Percentiles rank a stretch among this genome's conserved stretches.
Conservation (phyloP, 768 basidiomycete species). For the Crassisporium funariophilum region DNA sequence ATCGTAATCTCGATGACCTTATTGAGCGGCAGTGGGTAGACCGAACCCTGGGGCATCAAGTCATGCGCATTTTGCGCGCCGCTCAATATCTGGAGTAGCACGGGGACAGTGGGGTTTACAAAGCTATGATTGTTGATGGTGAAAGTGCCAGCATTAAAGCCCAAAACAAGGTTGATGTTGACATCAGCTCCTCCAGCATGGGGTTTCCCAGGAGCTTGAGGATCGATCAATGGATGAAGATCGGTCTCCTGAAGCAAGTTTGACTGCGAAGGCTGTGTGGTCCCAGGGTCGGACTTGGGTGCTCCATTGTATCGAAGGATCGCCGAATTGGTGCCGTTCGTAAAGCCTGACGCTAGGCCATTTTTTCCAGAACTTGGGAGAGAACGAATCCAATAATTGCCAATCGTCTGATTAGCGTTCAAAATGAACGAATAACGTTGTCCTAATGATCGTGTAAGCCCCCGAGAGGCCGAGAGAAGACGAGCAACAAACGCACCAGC, state of each 20-base stretch:
- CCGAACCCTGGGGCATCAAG: slow-evolving; percentile 33
- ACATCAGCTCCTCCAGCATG: slow-evolving; percentile 44
- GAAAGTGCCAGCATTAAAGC: slow-evolving; percentile 24
- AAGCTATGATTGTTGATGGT: slow-evolving; percentile 36
- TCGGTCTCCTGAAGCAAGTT: slow-evolving; percentile 38
- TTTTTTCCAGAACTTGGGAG: slow-evolving; percentile 26
- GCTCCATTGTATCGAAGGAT: slow-evolving; percentile 55
- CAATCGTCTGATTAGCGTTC: slow-evolving; percentile 44
- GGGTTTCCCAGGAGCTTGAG: slow-evolving; percentile 32
- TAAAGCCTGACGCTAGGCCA: slow-evolving; percentile 16
- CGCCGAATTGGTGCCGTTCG: slow-evolving; percentile 41
- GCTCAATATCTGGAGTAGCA: slow-evolving; percentile 27
- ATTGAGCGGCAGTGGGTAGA: slow-evolving; percentile 38
- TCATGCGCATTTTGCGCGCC: slow-evolving; percentile 15
- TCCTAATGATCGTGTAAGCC: no score
- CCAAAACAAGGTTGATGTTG: slow-evolving; percentile 38
- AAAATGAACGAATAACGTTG: slow-evolving; percentile 39
- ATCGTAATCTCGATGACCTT: slow-evolving; percentile 36
- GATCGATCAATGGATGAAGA: slow-evolving; percentile 37
- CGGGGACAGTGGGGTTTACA: slow-evolving; percentile 45
- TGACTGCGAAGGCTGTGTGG: slow-evolving; percentile 19
- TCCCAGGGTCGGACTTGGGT: slow-evolving; percentile 42
- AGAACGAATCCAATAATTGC: slow-evolving; percentile 55
- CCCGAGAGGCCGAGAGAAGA: no score
- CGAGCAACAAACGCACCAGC: no score